A percentile compares a stretch with the other conserved stretches of the same genome.
Conservation (phyloP, 1,139 yeast genomes). For the Blastobotrys aristatus region DNA sequence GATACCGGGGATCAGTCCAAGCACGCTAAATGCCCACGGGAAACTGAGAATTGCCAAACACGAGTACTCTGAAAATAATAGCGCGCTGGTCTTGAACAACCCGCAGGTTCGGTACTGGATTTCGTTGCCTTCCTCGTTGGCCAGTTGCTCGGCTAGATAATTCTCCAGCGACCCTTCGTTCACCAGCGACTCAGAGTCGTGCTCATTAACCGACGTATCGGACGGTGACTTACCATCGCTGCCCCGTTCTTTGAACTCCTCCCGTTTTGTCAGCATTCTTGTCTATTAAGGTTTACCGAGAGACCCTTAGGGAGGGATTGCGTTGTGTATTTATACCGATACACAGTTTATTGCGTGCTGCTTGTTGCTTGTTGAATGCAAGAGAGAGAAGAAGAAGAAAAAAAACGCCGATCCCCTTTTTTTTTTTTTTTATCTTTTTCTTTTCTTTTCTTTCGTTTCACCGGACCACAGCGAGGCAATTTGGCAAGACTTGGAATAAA, state of each 20-base stretch:
- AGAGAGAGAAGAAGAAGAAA: no score
- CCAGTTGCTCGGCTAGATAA: constrained; percentile 29
- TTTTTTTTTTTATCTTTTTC: no score
- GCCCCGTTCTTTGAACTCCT: not conserved
- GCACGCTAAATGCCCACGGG: constrained; percentile 59
- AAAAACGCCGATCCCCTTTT: no score
- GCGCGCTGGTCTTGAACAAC: constrained; percentile 55
- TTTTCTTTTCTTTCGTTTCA: no score
- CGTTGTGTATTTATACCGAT: no score
- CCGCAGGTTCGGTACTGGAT: constrained; percentile 52
- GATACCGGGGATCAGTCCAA: constrained; percentile 55
- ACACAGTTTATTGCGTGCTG: no score
- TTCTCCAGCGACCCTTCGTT: constrained; percentile 29
- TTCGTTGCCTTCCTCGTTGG: constrained; percentile 31
- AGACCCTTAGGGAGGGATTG: no score
- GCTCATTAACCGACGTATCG: not conserved
- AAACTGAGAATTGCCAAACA: constrained; percentile 60
- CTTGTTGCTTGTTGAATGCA: no score
- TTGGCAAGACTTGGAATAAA: no score
- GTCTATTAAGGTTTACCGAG: no score
- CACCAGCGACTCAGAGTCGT: not conserved
- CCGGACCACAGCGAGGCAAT: no score
- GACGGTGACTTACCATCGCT: not conserved
- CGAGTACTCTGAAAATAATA: constrained; percentile 55
- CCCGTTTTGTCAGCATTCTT: no score